Percentiles rank a stretch among this genome's conserved stretches.
Evolutionary conservation across 2,329 filamentous ascomycete species (phyloP).

Genomic region (Rachicladosporium sp.): DNA sequence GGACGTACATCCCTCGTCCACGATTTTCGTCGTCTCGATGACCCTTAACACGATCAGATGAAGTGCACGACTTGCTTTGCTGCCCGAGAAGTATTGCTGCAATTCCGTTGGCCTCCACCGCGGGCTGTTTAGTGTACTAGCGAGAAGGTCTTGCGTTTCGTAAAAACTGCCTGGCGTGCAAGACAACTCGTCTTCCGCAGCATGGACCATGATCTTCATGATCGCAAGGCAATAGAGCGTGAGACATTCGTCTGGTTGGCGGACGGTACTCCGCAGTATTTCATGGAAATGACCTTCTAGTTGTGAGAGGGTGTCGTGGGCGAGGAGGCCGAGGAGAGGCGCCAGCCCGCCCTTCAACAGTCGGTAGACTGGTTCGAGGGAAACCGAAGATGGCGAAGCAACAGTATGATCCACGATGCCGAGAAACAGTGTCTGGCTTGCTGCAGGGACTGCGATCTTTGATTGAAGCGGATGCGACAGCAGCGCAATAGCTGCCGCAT

Average conservation of each 20-base stretch:
- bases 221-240: constrained; percentile 26
- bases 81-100: constrained; percentile 22
- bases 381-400: constrained; percentile 12
- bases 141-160: constrained; percentile 19
- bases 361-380: constrained; percentile 20
- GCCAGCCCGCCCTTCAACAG: constrained; percentile 22
- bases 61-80: constrained; percentile 22
- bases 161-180: constrained; percentile 8
- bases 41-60: constrained; percentile 22
- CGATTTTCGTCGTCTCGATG: constrained; percentile 17
- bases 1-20: too few relatives aligned
- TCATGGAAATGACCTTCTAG: constrained; percentile 22
- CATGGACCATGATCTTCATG: constrained; percentile 19
- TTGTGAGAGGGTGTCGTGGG: constrained; percentile 13
- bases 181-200: constrained; percentile 11
- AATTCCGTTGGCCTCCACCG: constrained; percentile 20
- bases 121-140: constrained; percentile 15
- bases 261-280: constrained; percentile 18
- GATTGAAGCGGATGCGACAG: constrained; percentile 19
- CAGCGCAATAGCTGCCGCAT: constrained; percentile 15
- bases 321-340: constrained; percentile 18
- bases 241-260: constrained; percentile 19
- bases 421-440: constrained; percentile 21
- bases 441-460: constrained; percentile 18
- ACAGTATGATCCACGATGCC: constrained; percentile 20